phyloP scores from a whole-genome alignment of 83 land plant species.

The Picea abies region DNA sequence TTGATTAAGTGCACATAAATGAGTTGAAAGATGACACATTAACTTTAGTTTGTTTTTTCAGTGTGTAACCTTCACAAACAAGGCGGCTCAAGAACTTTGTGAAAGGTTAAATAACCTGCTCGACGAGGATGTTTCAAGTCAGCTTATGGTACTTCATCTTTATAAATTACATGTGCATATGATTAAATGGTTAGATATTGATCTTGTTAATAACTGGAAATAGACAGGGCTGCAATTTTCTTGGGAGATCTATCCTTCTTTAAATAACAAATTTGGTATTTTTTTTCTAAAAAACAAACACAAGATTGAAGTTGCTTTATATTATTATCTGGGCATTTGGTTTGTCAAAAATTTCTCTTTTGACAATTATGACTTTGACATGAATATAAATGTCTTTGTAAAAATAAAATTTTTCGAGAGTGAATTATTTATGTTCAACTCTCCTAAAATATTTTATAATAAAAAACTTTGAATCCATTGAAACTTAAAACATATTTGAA shows the following conservation, averaged over 20 bases:
- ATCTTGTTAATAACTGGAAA: not conserved
- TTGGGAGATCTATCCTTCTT: not conserved
- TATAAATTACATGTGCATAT: too few relatives aligned
- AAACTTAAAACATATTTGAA: not conserved
- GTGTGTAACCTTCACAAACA: slow-evolving; percentile 39
- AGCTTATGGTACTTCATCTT: slow-evolving; percentile 20
- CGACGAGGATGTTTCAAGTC: slow-evolving; percentile 6
- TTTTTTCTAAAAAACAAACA: too few relatives aligned
- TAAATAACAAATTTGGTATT: not conserved
- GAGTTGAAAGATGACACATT: not conserved
- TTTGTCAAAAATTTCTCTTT: too few relatives aligned
- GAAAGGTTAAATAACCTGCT: slow-evolving; percentile 23
- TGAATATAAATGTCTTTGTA: too few relatives aligned
- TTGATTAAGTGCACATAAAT: too few relatives aligned
- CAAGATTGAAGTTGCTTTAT: too few relatives aligned
- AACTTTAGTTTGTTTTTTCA: not conserved
- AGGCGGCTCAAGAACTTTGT: slow-evolving; percentile 29
- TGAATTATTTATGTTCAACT: too few relatives aligned
- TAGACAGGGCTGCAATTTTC: not conserved
- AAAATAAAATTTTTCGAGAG: too few relatives aligned
- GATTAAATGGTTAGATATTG: not conserved
- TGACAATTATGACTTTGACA: too few relatives aligned
- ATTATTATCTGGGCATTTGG: not conserved
- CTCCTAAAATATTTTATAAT: too few relatives aligned
- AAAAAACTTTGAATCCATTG: too few relatives aligned